These are phyloP conservation scores for Talaromyces islandicus DNA, from an alignment of 2,329 filamentous ascomycete species.

Conservation along the genomic window DNA sequence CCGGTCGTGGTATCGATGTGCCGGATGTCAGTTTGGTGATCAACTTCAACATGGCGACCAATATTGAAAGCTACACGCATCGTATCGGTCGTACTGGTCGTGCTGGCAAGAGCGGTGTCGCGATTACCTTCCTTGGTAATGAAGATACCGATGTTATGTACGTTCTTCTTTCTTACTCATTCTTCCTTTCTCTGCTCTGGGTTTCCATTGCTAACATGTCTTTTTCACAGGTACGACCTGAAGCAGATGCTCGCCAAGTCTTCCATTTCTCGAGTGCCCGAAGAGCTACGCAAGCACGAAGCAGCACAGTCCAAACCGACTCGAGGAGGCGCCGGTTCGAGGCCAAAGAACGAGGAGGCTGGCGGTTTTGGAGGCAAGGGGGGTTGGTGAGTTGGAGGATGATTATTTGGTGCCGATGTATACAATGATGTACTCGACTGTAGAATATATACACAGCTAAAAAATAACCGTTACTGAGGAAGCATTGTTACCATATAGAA, in stretches of 20 bases:
- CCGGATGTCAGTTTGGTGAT: conserved; percentile 88
- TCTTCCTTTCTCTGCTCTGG: not conserved
- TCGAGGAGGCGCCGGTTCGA: conserved; percentile 29
- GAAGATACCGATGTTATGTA: conserved; percentile 87
- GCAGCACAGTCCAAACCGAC: conserved; percentile 77
- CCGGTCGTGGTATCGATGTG: conserved; percentile 96
- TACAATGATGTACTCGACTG: not conserved
- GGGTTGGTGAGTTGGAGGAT: conserved; percentile 19
- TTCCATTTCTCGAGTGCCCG: conserved; percentile 78
- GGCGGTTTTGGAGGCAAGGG: conserved; percentile 32
- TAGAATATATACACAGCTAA: not conserved
- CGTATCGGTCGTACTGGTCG: conserved; percentile 94
- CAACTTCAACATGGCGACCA: conserved; percentile 97
- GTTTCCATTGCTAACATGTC: conserved; percentile 15
- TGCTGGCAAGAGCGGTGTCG: conserved; percentile 93
- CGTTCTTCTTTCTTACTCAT: conserved; percentile 15
- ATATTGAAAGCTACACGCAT: conserved; percentile 93
- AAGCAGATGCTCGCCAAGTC: conserved; percentile 95
- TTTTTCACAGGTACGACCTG: conserved; percentile 61
- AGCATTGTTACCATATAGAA: not conserved
- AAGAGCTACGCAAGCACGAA: conserved; percentile 84
- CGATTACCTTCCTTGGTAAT: conserved; percentile 88
- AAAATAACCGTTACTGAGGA: not conserved
- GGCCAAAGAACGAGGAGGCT: conserved; percentile 44
- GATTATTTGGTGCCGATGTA: too few species aligned